Evolutionary conservation across 2,329 filamentous ascomycete genomes (phyloP), one percentile per base, ranked within the genome.

Genomic region (Calonectria pteridis): DNA sequence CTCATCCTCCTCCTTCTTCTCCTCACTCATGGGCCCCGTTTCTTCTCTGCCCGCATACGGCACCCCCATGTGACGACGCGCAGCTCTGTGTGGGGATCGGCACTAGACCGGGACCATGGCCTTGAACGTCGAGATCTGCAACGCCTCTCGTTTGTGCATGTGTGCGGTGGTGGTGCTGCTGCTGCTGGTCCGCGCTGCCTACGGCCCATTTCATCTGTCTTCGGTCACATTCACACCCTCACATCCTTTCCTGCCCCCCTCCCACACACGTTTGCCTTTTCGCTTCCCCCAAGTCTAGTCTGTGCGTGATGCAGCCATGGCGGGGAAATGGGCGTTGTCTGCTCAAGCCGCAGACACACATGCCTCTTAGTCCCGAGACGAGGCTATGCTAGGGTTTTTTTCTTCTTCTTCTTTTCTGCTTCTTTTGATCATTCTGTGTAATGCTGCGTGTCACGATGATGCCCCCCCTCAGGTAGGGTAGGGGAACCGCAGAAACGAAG

Each of bases 1-100:
- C 16, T n/a, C 16, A n/a, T n/a, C 16, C 4, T 20, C 23, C 16
- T 6, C 28, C 35, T n/a, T 23, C 65, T 20, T 14, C 9, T 23
- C n/a, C 33, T 43, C n/a, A n/a, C 20, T 18, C 35, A 40, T 66
- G 14, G 49, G n/a, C n/a, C 62, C 69, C 37, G 58, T 35, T 16
- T 11, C 13, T 33, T 29, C 49, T 53, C 35, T 14, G 35, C 4
- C 43, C 13, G 26, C n/a, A 20, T 29, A 18, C 28, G 20, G 53
- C 53, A 23, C 23, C 64, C 23, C 64, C 59, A 69, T 72, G 70
- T 72, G 70, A 72, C 70, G 40, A 62, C 40, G 43, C 51, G 55
- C 55, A 59, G 55, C 55, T 5, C 35, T 23, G 23, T 62, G 63
- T 72, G 53, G 69, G 43, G 69, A 72, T 63, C 69, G 69, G 69